Base-by-base conservation (phyloP, 2,329 filamentous ascomycete species). In the Pseudogymnoascus pannorum region DNA sequence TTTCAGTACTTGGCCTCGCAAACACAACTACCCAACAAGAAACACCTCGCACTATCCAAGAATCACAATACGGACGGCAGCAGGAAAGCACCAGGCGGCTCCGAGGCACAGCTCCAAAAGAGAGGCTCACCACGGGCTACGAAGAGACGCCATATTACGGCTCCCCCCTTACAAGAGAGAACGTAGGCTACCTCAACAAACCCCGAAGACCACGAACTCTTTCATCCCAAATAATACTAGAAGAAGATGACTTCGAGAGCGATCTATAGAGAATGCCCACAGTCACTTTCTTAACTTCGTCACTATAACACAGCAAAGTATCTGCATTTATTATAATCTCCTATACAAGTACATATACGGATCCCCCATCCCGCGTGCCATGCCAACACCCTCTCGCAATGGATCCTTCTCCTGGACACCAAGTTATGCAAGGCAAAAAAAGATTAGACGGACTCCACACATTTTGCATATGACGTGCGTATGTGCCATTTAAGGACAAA, bases 1-100 rank as follows among this genome's bases (percentile, higher is more conserved):
- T 81, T 4, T 77, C 82, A 1, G 66, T 79, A 1, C 76, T 86
- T 62, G 75, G 76, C 24, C 44, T 54, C 44, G 7, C 29, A 54
- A 5, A 3, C 24, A 54, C 44, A 12, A 7, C 24, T 54, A 5
- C 44, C 9, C 44, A 54, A 11, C 44, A 54, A 11, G 6, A 29
- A 5, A 12, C 44, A 2, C 24, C 44, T 29, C 44, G 24, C n/a
- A 18, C 44, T 4, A 31, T 54, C 44, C 44, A 18, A 29, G 44
- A 18, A 18, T 14, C 44, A 11, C 44, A 54, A 54, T n/a, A 2
- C n/a, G 14, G 24, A 31, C n/a, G 31, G 7, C n/a, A 54, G 24
- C 44, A 54, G 4, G 8, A 31, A 54, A 6, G 44, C 44, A 12
- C n/a, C n/a, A 31, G 44, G 4, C 2, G 24, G 2, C 22, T 31